phyloP scores from a whole-genome alignment of 805 yeast species.

The Candida yuanshanica region DNA sequence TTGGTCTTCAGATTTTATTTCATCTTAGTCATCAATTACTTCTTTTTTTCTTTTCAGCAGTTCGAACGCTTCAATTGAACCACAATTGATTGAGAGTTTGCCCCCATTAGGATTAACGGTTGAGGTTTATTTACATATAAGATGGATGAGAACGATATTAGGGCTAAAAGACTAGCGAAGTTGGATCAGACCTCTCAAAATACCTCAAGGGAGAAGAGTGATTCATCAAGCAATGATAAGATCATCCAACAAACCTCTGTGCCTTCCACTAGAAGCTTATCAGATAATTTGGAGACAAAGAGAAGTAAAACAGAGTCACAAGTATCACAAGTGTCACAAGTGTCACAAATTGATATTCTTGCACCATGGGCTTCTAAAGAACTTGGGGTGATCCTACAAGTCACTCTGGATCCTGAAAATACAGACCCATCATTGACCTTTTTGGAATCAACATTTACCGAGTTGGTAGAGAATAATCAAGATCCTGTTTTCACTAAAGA shows the following conservation, averaged over 20 bases:
- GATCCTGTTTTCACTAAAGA: slow-evolving; percentile 15
- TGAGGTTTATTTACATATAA: too few species aligned
- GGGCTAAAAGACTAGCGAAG: slow-evolving; percentile 30
- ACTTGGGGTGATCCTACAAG: slow-evolving; percentile 14
- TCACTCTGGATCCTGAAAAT: slow-evolving; percentile 17
- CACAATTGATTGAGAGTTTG: too few species aligned
- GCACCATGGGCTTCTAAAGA: slow-evolving; percentile 9
- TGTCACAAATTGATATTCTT: slow-evolving; percentile 1
- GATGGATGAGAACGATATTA: slow-evolving; percentile 24
- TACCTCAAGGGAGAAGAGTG: neutral
- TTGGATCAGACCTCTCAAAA: slow-evolving; percentile 1
- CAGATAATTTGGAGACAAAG: slow-evolving; percentile 2
- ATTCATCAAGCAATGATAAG: neutral
- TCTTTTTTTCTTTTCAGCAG: too few species aligned
- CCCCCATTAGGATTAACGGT: too few species aligned
- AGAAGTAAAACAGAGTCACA: neutral
- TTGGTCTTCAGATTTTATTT: too few species aligned
- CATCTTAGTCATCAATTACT: too few species aligned
- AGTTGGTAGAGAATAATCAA: slow-evolving; percentile 16
- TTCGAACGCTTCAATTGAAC: too few species aligned
- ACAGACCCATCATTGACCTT: slow-evolving; percentile 8
- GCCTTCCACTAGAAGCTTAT: neutral
- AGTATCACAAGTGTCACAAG: neutral
- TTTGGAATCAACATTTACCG: slow-evolving; percentile 20
- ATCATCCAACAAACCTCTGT: neutral